Evolutionary conservation across 257 asterid genomes (phyloP).

Genomic region (Verbena officinalis): DNA sequence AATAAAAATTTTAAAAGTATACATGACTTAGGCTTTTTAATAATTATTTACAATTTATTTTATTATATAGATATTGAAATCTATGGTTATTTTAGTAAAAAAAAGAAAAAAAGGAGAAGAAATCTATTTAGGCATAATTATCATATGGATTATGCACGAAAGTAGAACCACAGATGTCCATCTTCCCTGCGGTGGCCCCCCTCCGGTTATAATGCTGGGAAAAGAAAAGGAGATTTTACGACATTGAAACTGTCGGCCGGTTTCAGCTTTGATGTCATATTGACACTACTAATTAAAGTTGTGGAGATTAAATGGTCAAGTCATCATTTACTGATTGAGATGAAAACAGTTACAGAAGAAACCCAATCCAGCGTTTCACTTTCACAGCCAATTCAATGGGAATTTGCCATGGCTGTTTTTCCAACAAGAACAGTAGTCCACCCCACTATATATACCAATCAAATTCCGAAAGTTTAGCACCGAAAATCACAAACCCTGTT

Average conservation of each 20-base stretch:
- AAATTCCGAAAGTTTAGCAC: neutral
- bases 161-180: too few species aligned
- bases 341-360: neutral
- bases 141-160: too few species aligned
- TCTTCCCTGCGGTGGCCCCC: too few species aligned
- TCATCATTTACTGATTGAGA: conserved; percentile 13
- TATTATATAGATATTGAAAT: too few species aligned
- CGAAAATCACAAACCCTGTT: conserved; percentile 3
- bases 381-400: conserved; percentile 11
- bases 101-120: too few species aligned
- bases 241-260: conserved; percentile 6
- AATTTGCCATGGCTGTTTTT: conserved; percentile 23
- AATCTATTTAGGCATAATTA: too few species aligned
- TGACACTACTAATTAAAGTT: neutral
- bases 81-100: too few species aligned
- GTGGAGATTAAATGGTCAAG: neutral
- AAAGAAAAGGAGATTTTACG: too few species aligned
- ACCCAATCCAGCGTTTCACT: neutral
- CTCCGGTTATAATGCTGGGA: too few species aligned
- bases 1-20: too few species aligned
- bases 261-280: conserved; percentile 2
- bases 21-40: too few species aligned
- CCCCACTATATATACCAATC: conserved; percentile 12
- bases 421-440: neutral
- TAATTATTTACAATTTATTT: too few species aligned